Evolutionary conservation across 345 rosid genomes (phyloP), one percentile per base, ranked within the genome.

Genomic region (Populus euphratica): DNA sequence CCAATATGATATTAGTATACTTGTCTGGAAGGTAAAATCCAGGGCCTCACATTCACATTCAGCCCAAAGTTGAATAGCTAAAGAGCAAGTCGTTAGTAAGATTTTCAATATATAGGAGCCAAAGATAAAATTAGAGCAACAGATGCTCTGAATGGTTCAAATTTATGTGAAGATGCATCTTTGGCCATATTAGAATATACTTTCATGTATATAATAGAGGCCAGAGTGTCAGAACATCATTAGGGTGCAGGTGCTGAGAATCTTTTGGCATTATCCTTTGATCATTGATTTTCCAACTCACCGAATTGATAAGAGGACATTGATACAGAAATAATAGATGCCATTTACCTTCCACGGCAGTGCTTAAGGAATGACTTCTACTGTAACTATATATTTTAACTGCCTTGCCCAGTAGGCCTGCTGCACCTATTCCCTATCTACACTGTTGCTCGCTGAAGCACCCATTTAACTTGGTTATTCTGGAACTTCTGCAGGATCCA

Each of bases 1-100:
- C 81, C 99, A 96, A 78, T 94, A 82, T 41, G 99, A 96, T 83
- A 90, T 96, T 74, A 88, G 97, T 66, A 86, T 96, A 50, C 98
- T 96, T 84, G 88, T 94, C 73, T 96, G 98, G 98, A 96, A 94
- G 99, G 99, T 90, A 82, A 64, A 38, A 39, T 23, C 73, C 65
- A 63, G 50, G 13, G 27, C 29, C 11, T 68, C 59, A 11, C 72
- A 12, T 29, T 49, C 50, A 6, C 50, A 8, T 43, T 31, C 20
- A 73, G 59, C 20, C n/a, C 35, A 21, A 61, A 76, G 25, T 59
- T n/a, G 63, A 59, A 59, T 33, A 33, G 77, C 62, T 59, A 70
- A 43, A n/a, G 11, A 16, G 62, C 62, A 69, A 17, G 43, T 33
- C 65, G 41, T 20, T 33, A 20, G 49, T 66, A 31, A 59, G 69